These are phyloP conservation scores for Quercus gilva DNA, from an alignment of 306 rosid genomes.

Conservation along the genomic window DNA sequence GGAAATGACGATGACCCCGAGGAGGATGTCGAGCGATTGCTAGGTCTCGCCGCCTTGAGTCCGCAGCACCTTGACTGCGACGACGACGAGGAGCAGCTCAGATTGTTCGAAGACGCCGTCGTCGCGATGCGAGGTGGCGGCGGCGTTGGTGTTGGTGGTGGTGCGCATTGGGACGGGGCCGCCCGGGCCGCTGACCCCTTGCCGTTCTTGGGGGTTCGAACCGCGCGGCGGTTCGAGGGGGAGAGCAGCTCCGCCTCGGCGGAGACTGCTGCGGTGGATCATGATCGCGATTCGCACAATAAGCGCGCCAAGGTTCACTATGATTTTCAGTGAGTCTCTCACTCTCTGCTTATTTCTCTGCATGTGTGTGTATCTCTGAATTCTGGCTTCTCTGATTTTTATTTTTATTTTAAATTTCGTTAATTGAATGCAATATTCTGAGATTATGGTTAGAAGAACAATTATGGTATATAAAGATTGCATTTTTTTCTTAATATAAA, in stretches of 20 bases:
- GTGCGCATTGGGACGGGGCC: conserved; percentile 32
- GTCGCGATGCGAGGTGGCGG: conserved; percentile 4
- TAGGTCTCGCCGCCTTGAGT: conserved; percentile 9
- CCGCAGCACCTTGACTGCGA: no score
- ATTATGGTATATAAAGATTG: background rate
- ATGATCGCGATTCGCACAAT: conserved; percentile 57
- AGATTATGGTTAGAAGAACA: no score
- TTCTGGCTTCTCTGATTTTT: background rate
- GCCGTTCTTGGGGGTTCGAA: conserved; percentile 27
- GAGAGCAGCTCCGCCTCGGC: conserved; percentile 59
- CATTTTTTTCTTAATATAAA: background rate
- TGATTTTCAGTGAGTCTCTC: conserved; percentile 56
- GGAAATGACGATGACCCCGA: conserved; percentile 33
- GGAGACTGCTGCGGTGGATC: conserved; percentile 26
- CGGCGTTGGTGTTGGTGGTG: background rate
- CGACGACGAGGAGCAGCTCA: conserved; percentile 13
- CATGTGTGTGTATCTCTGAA: background rate
- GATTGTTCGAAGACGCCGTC: conserved; percentile 43
- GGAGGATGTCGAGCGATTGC: conserved; percentile 6
- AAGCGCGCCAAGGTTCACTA: conserved; percentile 82
- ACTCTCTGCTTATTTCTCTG: background rate
- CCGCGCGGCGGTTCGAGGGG: conserved; percentile 40
- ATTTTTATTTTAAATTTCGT: background rate
- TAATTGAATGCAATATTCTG: background rate
- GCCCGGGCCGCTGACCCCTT: conserved; percentile 20